phyloP scores from a whole-genome alignment of 768 basidiomycete genomes.

The Boletus reticuloceps region DNA sequence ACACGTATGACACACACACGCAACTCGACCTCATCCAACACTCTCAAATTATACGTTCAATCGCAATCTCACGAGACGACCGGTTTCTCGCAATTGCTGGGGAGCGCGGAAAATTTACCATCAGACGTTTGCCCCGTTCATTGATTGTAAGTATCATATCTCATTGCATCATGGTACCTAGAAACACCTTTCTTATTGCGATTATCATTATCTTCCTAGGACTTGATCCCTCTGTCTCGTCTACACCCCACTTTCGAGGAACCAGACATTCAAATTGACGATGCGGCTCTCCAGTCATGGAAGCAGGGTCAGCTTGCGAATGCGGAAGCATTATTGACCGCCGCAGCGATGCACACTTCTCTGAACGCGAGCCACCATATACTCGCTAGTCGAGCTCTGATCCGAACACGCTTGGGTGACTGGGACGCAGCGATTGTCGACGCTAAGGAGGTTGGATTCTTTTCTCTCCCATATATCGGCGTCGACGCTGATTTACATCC shows the following conservation, averaged over 20 bases:
- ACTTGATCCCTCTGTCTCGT: not conserved
- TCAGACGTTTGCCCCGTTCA: not conserved
- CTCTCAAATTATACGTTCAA: not conserved
- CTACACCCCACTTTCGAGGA: not conserved
- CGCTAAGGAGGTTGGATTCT: not conserved
- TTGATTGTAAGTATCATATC: not conserved
- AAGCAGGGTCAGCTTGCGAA: not conserved
- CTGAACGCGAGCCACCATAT: not conserved
- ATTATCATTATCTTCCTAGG: not conserved
- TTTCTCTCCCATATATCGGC: too few relatives aligned
- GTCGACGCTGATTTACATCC: not conserved
- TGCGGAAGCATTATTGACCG: not conserved
- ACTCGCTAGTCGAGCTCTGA: not conserved
- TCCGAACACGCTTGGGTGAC: not conserved
- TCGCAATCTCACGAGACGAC: slow-evolving; percentile 1
- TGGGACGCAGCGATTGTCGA: not conserved
- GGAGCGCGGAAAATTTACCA: not conserved
- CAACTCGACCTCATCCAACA: not conserved
- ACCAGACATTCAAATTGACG: not conserved
- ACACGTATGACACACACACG: not conserved
- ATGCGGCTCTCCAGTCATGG: not conserved
- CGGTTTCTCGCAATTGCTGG: not conserved
- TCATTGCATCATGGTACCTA: not conserved
- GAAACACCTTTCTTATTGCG: not conserved
- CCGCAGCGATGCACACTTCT: not conserved